Percentiles rank a stretch among this genome's conserved stretches.
phyloP scores from a whole-genome alignment of 2,329 filamentous ascomycete genomes.

The Helicocarpus griseus region DNA sequence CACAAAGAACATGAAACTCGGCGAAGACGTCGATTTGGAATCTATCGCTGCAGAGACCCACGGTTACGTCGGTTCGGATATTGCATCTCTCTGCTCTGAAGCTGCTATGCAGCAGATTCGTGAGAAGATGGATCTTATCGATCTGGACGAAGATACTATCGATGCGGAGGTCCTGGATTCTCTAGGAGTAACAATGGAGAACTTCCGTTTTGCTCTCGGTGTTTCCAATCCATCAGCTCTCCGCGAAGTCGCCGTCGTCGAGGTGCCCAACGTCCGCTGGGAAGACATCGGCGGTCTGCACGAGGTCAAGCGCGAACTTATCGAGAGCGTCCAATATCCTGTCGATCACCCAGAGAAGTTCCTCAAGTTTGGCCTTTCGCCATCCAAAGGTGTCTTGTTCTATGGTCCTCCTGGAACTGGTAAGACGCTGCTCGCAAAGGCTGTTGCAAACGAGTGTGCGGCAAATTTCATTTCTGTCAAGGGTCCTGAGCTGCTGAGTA shows the following conservation, averaged over 20 bases:
- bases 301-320: slow-evolving; percentile 97
- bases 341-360: slow-evolving; percentile 99
- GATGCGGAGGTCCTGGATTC: slow-evolving; percentile 98
- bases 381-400: slow-evolving; percentile 96
- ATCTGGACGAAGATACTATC: slow-evolving; percentile 97
- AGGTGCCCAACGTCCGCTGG: slow-evolving; percentile 98
- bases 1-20: slow-evolving; percentile 99
- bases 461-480: slow-evolving; percentile 99
- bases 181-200: slow-evolving; percentile 97
- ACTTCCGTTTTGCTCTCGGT: slow-evolving; percentile 97
- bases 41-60: slow-evolving; percentile 95
- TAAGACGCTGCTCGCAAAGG: slow-evolving; percentile 99
- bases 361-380: slow-evolving; percentile 98
- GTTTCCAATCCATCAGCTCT: slow-evolving; percentile 98
- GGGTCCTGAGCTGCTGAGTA: slow-evolving; percentile 93
- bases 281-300: slow-evolving; percentile 99
- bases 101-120: slow-evolving; percentile 99
- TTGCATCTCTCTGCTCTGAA: slow-evolving; percentile 96
- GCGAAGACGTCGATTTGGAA: slow-evolving; percentile 91
- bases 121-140: slow-evolving; percentile 99
- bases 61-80: slow-evolving; percentile 97
- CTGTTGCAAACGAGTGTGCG: slow-evolving; percentile 96
- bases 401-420: slow-evolving; percentile 98
- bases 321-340: slow-evolving; percentile 97
- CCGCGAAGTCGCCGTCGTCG: slow-evolving; percentile 96